Evolutionary conservation across 495 filamentous ascomycete genomes (phyloP).

Genomic region (Neurospora africana): DNA sequence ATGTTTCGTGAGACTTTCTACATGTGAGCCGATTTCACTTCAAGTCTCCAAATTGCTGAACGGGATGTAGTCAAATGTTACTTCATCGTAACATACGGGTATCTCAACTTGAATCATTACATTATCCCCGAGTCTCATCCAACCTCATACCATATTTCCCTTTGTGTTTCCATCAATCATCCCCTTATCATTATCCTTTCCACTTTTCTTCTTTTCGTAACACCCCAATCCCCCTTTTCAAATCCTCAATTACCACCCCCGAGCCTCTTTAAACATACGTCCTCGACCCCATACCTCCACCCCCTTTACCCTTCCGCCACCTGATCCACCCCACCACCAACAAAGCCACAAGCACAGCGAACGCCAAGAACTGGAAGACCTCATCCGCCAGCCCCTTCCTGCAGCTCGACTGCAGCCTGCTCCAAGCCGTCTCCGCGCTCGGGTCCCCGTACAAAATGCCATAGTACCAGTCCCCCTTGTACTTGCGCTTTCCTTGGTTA

Average conservation of each 20-base stretch:
- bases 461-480: slow-evolving; percentile 4
- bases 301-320: slow-evolving; percentile 2
- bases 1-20: background rate
- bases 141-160: background rate
- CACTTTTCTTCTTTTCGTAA: background rate
- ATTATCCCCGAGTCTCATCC: background rate
- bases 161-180: background rate
- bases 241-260: background rate
- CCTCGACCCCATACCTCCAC: background rate
- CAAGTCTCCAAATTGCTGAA: background rate
- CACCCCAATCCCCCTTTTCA: background rate
- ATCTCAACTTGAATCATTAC: background rate
- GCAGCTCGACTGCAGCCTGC: slow-evolving; percentile 17
- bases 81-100: background rate
- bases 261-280: background rate
- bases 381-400: slow-evolving; percentile 24
- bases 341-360: slow-evolving; percentile 16
- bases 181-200: background rate
- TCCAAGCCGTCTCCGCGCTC: background rate
- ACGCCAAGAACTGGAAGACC: slow-evolving; percentile 27
- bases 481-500: slow-evolving; percentile 22
- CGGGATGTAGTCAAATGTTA: background rate
- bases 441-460: slow-evolving; percentile 4
- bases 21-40: background rate
- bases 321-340: slow-evolving; percentile 11